A percentile compares a stretch with the other conserved stretches of the same genome.
Conservation (phyloP, 805 yeast species). For the Zygotorulaspora chibaensis region DNA sequence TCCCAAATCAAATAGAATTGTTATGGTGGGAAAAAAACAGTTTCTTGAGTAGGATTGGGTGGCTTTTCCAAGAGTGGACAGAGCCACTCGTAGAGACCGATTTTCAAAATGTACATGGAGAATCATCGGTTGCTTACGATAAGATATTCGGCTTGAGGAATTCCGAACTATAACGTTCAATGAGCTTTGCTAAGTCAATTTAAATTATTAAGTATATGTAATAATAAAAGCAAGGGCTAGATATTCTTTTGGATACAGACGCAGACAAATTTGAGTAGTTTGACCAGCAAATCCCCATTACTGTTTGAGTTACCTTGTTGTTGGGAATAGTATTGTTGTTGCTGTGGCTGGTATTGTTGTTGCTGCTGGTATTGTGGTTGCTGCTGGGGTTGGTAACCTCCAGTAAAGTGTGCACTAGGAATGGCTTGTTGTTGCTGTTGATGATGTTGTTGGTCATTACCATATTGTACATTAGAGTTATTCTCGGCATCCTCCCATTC, state of each 20-base stretch:
- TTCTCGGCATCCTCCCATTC: slow-evolving; percentile 30
- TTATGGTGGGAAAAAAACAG: slow-evolving; percentile 27
- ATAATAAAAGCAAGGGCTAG: slow-evolving; percentile 2
- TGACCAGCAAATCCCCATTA: slow-evolving; percentile 19
- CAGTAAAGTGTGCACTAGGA: slow-evolving; percentile 14
- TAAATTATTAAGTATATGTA: slow-evolving; percentile 2
- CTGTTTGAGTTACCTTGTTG: slow-evolving; percentile 28
- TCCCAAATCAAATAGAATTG: slow-evolving; percentile 1
- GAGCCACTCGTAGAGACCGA: slow-evolving; percentile 1
- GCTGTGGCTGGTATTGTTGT: slow-evolving; percentile 28
- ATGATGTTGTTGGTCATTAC: slow-evolving; percentile 8
- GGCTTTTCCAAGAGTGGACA: slow-evolving; percentile 21
- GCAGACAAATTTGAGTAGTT: slow-evolving; percentile 34
- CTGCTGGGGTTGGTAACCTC: slow-evolving; percentile 23
- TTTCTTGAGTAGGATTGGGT: slow-evolving; percentile 18
- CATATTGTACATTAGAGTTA: slow-evolving; percentile 7
- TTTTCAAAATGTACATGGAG: slow-evolving; percentile 1
- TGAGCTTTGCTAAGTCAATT: background rate
- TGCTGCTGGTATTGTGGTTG: slow-evolving; percentile 32
- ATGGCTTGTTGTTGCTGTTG: slow-evolving; percentile 16
- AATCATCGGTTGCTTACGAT: slow-evolving; percentile 19
- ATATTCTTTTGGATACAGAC: slow-evolving; percentile 25
- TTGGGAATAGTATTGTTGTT: slow-evolving; percentile 28
- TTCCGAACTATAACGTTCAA: background rate
- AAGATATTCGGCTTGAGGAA: slow-evolving; percentile 19